These are phyloP conservation scores for Solidago caesia DNA, from an alignment of 129 eudicot species.

Conservation along the genomic window DNA sequence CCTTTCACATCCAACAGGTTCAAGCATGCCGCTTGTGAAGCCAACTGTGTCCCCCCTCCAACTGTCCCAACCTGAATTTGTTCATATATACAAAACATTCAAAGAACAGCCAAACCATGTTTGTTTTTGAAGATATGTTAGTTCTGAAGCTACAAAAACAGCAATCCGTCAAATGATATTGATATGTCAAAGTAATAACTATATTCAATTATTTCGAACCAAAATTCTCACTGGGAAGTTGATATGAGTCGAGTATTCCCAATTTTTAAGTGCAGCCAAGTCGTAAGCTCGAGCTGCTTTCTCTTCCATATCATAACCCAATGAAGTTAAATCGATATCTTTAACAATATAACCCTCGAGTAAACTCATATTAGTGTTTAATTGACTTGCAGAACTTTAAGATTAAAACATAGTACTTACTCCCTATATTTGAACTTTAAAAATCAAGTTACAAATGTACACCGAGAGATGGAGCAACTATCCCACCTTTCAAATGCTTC, in stretches of 20 bases:
- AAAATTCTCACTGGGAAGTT: conserved; percentile 57
- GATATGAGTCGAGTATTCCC: conserved; percentile 83
- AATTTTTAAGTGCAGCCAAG: conserved; percentile 76
- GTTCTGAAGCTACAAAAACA: conserved; percentile 52
- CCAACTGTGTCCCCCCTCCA: conserved; percentile 75
- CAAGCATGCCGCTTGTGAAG: conserved; percentile 74
- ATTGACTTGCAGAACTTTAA: too few species aligned
- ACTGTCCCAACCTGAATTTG: conserved; percentile 60
- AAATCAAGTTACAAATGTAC: too few species aligned
- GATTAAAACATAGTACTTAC: too few species aligned
- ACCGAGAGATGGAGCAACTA: too few species aligned
- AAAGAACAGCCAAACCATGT: too few species aligned
- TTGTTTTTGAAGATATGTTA: conserved; percentile 14
- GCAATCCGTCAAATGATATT: background rate
- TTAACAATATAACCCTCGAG: too few species aligned
- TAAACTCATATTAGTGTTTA: too few species aligned
- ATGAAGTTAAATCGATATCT: conserved; percentile 30
- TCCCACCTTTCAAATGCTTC: too few species aligned
- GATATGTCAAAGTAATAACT: background rate
- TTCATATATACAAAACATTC: conserved; percentile 5
- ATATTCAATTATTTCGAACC: background rate
- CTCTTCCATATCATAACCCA: conserved; percentile 95
- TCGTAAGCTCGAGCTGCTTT: conserved; percentile 96
- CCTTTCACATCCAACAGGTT: conserved; percentile 77
- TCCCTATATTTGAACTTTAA: too few species aligned